phyloP scores from a whole-genome alignment of 805 yeast species.

The Lipomyces sp. region DNA sequence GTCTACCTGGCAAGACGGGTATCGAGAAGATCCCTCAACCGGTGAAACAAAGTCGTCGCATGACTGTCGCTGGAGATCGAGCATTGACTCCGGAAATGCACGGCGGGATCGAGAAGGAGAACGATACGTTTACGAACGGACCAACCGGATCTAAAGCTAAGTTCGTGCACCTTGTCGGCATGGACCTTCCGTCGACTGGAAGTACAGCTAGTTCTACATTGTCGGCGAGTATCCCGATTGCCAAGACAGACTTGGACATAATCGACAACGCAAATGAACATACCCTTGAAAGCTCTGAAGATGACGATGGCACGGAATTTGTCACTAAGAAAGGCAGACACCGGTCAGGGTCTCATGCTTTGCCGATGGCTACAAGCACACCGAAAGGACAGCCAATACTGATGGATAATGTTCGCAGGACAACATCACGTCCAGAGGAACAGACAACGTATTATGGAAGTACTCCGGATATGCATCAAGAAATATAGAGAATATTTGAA shows the following conservation, averaged over 20 bases:
- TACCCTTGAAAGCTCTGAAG: not conserved
- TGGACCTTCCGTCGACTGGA: not conserved
- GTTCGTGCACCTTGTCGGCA: conserved; percentile 6
- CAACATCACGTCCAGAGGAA: not conserved
- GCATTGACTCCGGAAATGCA: not conserved
- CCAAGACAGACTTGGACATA: not conserved
- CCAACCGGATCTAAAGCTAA: not conserved
- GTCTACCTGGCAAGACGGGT: not conserved
- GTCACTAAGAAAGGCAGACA: not conserved
- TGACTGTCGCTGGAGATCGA: not conserved
- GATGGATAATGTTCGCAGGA: not conserved
- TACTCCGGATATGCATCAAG: not conserved
- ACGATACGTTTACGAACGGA: not conserved
- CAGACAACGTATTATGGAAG: conserved; percentile 7
- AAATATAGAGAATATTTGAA: not conserved
- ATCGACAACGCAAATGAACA: not conserved
- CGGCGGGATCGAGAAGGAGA: not conserved
- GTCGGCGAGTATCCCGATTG: not conserved
- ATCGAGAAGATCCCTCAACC: not conserved
- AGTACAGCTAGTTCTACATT: not conserved
- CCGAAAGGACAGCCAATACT: not conserved
- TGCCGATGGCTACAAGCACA: conserved; percentile 4
- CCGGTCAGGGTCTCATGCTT: not conserved
- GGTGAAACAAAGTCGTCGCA: not conserved
- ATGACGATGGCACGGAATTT: not conserved